Evolutionary conservation across 2,329 filamentous ascomycete species (phyloP).

Genomic region (Alternaria metachromatica): DNA sequence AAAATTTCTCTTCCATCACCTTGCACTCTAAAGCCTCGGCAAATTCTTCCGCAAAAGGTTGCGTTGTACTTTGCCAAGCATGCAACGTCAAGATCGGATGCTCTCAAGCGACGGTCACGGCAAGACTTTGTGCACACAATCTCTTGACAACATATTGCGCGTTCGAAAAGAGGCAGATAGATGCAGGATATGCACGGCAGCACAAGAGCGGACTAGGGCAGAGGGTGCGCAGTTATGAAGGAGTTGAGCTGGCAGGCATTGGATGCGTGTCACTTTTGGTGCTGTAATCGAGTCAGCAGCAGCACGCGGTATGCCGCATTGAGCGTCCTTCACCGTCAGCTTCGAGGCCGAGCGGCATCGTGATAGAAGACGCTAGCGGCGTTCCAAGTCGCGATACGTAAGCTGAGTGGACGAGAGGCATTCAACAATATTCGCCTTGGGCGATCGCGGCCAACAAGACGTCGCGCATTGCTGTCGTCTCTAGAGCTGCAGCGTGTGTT

Average conservation of each 20-base stretch:
- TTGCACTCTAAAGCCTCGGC: constrained; percentile 20
- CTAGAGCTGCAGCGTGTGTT: constrained; percentile 15
- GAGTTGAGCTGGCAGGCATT: constrained; percentile 7
- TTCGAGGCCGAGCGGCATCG: constrained; percentile 10
- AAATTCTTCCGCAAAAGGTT: constrained; percentile 12
- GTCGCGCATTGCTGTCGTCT: constrained; percentile 8
- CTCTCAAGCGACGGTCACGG: constrained; percentile 10
- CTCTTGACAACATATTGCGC: neutral
- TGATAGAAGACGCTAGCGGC: constrained; percentile 19
- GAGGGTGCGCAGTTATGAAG: constrained; percentile 4
- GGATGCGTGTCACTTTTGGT: constrained; percentile 34
- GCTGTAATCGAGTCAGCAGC: constrained; percentile 27
- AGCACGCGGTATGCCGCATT: constrained; percentile 36
- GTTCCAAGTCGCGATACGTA: constrained; percentile 16
- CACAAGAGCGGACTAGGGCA: neutral
- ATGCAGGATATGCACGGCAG: neutral
- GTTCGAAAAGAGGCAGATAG: neutral
- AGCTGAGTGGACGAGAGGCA: constrained; percentile 24
- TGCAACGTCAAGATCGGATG: constrained; percentile 22
- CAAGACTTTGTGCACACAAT: neutral
- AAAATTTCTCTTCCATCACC: constrained; percentile 18
- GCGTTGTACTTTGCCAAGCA: constrained; percentile 23
- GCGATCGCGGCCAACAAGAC: constrained; percentile 7
- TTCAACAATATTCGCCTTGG: constrained; percentile 21
- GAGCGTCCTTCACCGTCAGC: constrained; percentile 25